Conservation (phyloP, 805 yeast genomes). For the Ascoidea rubescens region DNA sequence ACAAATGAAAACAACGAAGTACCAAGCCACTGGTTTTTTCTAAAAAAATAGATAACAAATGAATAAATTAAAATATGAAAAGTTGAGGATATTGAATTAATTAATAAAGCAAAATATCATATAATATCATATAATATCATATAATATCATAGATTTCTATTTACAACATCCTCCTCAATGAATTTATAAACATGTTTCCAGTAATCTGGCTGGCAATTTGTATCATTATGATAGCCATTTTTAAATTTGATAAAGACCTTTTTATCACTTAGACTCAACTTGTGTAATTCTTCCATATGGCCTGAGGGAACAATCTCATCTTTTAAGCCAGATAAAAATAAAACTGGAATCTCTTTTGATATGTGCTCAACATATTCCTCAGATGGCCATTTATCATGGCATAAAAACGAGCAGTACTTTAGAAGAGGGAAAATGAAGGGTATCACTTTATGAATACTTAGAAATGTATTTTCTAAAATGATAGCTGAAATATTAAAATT, state of each 20-base stretch:
- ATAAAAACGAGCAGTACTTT: conserved; percentile 38
- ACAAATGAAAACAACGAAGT: too few species aligned
- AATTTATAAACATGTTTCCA: conserved; percentile 60
- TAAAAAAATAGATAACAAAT: too few species aligned
- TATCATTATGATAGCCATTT: conserved; percentile 70
- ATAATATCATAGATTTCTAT: not conserved
- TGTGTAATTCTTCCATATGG: conserved; percentile 56
- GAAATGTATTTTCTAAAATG: conserved; percentile 77
- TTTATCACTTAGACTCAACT: conserved; percentile 30
- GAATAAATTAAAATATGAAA: too few species aligned
- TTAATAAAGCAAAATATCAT: too few species aligned
- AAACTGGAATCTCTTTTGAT: conserved; percentile 42
- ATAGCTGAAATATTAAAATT: conserved; percentile 29
- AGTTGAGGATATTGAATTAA: too few species aligned
- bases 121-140: too few species aligned
- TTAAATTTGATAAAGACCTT: conserved; percentile 44
- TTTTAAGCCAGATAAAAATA: conserved; percentile 55
- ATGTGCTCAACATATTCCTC: conserved; percentile 41
- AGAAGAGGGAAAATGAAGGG: conserved; percentile 65
- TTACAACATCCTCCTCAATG: conserved; percentile 24
- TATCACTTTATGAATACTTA: conserved; percentile 56
- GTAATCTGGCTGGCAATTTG: conserved; percentile 59
- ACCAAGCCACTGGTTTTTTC: too few species aligned
- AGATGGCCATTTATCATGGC: conserved; percentile 77
- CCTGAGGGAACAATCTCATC: conserved; percentile 90